Base-by-base conservation (phyloP, 2,329 filamentous ascomycete species). In the Arthrobotrys conoides region DNA sequence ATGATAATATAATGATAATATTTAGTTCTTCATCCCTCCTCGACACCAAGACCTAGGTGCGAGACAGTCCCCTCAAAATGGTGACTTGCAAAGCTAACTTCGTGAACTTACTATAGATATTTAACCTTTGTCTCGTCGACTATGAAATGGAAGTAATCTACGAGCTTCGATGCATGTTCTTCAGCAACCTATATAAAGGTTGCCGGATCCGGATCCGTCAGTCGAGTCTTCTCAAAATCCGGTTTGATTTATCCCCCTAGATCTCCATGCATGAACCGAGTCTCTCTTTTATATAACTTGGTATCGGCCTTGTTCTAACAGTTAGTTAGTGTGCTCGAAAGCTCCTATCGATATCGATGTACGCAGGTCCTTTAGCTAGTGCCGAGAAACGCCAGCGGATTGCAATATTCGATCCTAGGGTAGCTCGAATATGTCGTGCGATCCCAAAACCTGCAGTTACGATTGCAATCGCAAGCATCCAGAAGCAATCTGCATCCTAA, bases 381-480 rank as follows among this genome's bases (percentile, higher is more conserved):
- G 6, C 16, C 10, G 5, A 2, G 33, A 22, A 44, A 44, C 14
- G 18, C 36, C 20, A 36, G 10, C 36, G 10, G 20, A 44, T 44
- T 27, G 20, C 4, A 18, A 27, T 16, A 22, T 36, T 10, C n/a
- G 22, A n/a, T 8, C n/a, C 57, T 5, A 2, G 36, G 18, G 36
- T 10, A 36, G 20, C 36, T 24, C 10, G 27, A 24, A 61, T 24
- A 61, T 27, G 12, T 61, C 36, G 36, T 61, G 33, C 33, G 33
- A 44, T 27, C 36, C 20, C 57, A 61, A 20, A 61, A 44, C 20
- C 18, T 44, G 57, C 33, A 61, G 57, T 18, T 61, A 8, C 10
- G 5, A 27, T 36, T 16, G 20, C 6, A 20, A 27, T 9, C 20
- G 57, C 57, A 61, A 24, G 33, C 36, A n/a, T 44, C 57, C 20